Conservation (phyloP, 1,284 basidiomycete species). For the Psilocybe mexicana region DNA sequence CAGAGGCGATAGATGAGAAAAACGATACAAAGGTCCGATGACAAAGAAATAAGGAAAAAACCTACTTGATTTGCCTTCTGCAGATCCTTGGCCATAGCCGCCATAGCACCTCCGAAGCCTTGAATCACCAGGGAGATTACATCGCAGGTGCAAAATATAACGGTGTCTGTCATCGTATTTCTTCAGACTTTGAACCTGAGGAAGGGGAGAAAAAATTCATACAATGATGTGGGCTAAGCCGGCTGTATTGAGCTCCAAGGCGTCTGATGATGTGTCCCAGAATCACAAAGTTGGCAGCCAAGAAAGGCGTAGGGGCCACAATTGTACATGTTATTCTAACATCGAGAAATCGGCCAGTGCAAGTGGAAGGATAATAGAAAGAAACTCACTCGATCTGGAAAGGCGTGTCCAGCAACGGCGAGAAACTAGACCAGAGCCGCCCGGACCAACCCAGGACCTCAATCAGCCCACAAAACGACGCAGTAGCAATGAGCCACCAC, state of each 20-base stretch:
- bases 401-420: conserved; percentile 23
- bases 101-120: conserved; percentile 53
- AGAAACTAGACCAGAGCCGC: conserved; percentile 35
- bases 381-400: conserved; percentile 46
- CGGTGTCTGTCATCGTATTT: conserved; percentile 38
- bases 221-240: conserved; percentile 45
- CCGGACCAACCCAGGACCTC: conserved; percentile 53
- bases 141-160: conserved; percentile 50
- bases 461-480: conserved; percentile 46
- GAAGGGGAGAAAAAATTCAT: conserved; percentile 17
- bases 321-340: conserved; percentile 39
- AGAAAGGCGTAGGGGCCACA: conserved; percentile 52
- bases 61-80: conserved; percentile 29
- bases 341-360: neutral
- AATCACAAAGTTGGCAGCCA: conserved; percentile 55
- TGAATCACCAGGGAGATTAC: conserved; percentile 53
- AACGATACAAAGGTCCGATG: neutral
- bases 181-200: neutral
- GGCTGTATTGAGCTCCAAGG: conserved; percentile 48
- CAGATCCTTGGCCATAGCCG: conserved; percentile 38
- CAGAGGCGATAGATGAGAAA: neutral
- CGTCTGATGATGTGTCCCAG: conserved; percentile 45
- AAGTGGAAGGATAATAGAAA: neutral
- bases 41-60: conserved; percentile 19
- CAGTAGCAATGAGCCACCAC: conserved; percentile 56